phyloP scores from a whole-genome alignment of 2,329 filamentous ascomycete species.

The Myriosclerotinia scirpicola region DNA sequence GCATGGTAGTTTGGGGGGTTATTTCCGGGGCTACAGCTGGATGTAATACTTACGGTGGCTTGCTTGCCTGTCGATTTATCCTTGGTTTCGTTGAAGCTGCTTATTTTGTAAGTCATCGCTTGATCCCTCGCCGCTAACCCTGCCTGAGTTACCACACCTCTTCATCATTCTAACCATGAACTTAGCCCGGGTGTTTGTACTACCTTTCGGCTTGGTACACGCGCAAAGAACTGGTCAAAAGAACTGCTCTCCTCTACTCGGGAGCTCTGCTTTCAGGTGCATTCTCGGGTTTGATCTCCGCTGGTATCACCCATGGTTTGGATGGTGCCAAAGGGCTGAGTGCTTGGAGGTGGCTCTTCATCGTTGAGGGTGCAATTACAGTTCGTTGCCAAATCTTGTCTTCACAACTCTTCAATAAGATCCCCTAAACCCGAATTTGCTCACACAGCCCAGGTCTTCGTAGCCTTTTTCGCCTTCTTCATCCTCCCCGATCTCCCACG shows the following conservation, averaged over 20 bases:
- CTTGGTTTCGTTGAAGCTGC: slow-evolving; percentile 56
- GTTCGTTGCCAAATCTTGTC: slow-evolving; percentile 8
- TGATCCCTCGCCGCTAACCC: neutral
- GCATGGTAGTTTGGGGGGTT: slow-evolving; percentile 51
- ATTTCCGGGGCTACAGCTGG: slow-evolving; percentile 52
- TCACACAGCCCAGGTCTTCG: slow-evolving; percentile 13
- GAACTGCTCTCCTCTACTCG: slow-evolving; percentile 49
- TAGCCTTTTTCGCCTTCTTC: slow-evolving; percentile 29
- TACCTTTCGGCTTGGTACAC: slow-evolving; percentile 46
- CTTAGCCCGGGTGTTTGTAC: slow-evolving; percentile 26
- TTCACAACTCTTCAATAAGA: neutral
- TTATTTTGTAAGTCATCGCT: slow-evolving; percentile 47
- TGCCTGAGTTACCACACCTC: no score
- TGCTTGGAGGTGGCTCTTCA: slow-evolving; percentile 56
- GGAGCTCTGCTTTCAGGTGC: slow-evolving; percentile 48
- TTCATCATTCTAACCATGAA: neutral
- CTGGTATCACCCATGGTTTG: slow-evolving; percentile 49
- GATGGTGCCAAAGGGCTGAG: slow-evolving; percentile 49
- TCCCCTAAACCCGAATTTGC: neutral
- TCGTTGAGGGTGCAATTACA: slow-evolving; percentile 48
- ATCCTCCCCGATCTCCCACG: slow-evolving; percentile 54
- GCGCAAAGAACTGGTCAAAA: slow-evolving; percentile 46
- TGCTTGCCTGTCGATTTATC: slow-evolving; percentile 50
- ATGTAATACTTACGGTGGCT: slow-evolving; percentile 48
- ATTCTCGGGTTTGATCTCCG: slow-evolving; percentile 52